These are phyloP conservation scores for Cystofilobasidium macerans DNA, from an alignment of 768 basidiomycete species.

Conservation along the genomic window DNA sequence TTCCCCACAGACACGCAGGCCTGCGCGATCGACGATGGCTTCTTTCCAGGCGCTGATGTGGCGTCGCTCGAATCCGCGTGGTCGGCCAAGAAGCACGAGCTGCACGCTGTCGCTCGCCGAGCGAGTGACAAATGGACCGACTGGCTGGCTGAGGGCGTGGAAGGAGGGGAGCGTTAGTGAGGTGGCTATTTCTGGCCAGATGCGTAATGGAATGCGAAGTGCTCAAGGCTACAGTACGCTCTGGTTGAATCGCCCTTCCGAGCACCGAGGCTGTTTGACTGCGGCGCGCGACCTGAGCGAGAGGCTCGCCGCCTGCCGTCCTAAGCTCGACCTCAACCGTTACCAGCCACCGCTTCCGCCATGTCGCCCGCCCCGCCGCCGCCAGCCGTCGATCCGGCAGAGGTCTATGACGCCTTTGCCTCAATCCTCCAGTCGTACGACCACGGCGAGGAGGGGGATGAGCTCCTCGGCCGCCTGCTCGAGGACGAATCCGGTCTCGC, in stretches of 20 bases:
- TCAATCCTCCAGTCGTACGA: slow-evolving; percentile 20
- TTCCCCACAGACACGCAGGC: not conserved
- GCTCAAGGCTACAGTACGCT: too few species aligned
- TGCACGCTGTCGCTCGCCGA: not conserved
- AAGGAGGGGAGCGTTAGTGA: too few species aligned
- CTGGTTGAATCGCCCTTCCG: too few species aligned
- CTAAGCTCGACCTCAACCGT: too few species aligned
- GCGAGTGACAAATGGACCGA: not conserved
- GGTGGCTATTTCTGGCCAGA: too few species aligned
- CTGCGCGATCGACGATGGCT: slow-evolving; percentile 5
- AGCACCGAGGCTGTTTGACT: too few species aligned
- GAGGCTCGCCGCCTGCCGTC: too few species aligned
- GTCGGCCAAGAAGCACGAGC: not conserved
- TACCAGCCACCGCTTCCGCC: not conserved
- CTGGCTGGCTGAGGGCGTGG: not conserved
- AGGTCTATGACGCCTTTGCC: slow-evolving; percentile 22
- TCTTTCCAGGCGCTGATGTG: not conserved
- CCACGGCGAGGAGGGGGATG: not conserved
- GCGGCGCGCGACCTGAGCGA: too few species aligned
- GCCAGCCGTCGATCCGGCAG: not conserved
- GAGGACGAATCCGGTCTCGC: slow-evolving; percentile 19
- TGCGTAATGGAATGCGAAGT: too few species aligned
- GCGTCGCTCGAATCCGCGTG: not conserved
- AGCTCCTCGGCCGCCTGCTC: slow-evolving; percentile 1
- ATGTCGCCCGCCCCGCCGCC: not conserved